These are phyloP conservation scores for Macroventuria anomochaeta DNA, from an alignment of 2,329 filamentous ascomycete species.

Conservation along the genomic window DNA sequence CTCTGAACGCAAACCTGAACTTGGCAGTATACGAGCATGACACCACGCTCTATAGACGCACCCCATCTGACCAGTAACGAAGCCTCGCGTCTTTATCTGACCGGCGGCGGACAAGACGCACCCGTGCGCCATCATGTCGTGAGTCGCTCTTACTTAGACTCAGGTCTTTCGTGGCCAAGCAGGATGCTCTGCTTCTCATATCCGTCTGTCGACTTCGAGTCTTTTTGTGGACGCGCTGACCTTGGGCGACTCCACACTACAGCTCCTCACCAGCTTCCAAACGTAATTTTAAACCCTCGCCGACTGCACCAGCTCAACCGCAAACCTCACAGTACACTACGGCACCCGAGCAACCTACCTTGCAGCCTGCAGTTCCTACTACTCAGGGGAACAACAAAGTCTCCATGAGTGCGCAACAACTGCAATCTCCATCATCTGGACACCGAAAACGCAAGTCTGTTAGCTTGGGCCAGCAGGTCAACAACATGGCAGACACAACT, in stretches of 20 bases:
- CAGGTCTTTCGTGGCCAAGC: conserved; percentile 15
- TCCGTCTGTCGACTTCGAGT: conserved; percentile 8
- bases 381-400: conserved; percentile 30
- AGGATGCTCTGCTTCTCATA: conserved; percentile 2
- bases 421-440: conserved; percentile 11
- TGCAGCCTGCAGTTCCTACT: conserved; percentile 38
- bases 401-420: conserved; percentile 29
- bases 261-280: conserved; percentile 53
- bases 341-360: conserved; percentile 34
- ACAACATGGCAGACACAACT: conserved; percentile 33
- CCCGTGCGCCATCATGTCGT: conserved; percentile 46
- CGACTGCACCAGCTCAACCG: conserved; percentile 43
- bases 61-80: conserved; percentile 39
- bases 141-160: conserved; percentile 37
- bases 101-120: conserved; percentile 28
- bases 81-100: conserved; percentile 32
- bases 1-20: conserved; percentile 39
- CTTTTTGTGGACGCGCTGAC: conserved; percentile 38
- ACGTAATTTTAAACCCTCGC: conserved; percentile 53
- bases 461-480: conserved; percentile 30
- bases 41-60: conserved; percentile 37
- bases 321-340: conserved; percentile 28
- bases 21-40: conserved; percentile 44
- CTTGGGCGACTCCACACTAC: conserved; percentile 30
- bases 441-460: conserved; percentile 45